Percentiles rank a stretch among this genome's conserved stretches.
These are phyloP conservation scores for Trypanosoma rangeli DNA, from an alignment of 208 protist species.

Conservation along the genomic window DNA sequence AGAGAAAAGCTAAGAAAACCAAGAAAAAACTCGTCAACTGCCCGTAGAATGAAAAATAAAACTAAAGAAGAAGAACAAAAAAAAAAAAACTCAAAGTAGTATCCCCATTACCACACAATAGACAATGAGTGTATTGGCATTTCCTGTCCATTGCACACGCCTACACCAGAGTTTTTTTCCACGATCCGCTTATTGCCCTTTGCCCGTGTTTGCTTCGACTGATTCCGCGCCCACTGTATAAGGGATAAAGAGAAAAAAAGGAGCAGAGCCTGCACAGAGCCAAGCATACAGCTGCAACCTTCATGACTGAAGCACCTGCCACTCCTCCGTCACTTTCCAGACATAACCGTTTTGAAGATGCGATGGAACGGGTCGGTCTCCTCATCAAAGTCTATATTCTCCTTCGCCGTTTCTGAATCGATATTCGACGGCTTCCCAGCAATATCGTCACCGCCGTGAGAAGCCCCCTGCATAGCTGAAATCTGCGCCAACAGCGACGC, in stretches of 20 bases:
- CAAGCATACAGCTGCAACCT: not conserved
- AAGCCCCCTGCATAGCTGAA: not conserved
- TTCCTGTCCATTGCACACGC: too few relatives aligned
- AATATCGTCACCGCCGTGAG: not conserved
- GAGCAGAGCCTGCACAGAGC: not conserved
- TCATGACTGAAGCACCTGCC: not conserved
- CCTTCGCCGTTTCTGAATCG: not conserved
- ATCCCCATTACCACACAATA: too few relatives aligned
- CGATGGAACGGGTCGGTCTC: slow-evolving; percentile 20
- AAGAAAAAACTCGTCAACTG: too few relatives aligned
- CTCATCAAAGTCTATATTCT: not conserved
- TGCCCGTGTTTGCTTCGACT: too few relatives aligned
- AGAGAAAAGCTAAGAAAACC: not conserved
- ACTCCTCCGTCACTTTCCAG: not conserved
- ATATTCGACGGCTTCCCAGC: not conserved
- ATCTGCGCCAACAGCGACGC: slow-evolving; percentile 6
- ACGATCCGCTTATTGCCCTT: too few relatives aligned
- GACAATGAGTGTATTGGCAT: too few relatives aligned
- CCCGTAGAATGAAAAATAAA: too few relatives aligned
- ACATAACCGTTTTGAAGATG: slow-evolving; percentile 29
- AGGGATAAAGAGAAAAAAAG: not conserved
- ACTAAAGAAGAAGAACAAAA: too few relatives aligned
- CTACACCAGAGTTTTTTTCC: too few relatives aligned
- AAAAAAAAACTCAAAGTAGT: too few relatives aligned
- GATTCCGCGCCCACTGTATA: not conserved